A percentile compares a stretch with the other conserved stretches of the same genome.
Conservation (phyloP, 2,329 filamentous ascomycete genomes). For the Monilinia aucupariae region DNA sequence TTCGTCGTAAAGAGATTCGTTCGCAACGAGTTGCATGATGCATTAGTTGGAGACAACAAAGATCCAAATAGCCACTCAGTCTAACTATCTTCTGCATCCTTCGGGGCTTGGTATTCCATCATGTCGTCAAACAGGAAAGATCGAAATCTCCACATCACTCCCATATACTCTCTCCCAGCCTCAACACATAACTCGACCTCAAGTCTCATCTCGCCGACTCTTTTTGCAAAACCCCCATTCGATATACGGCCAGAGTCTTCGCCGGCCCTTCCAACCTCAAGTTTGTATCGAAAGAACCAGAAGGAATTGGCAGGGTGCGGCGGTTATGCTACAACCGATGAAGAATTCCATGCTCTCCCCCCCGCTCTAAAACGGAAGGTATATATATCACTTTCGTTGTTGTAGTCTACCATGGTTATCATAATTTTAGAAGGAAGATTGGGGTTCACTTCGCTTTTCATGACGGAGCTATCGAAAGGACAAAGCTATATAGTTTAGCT, state of each 20-base stretch:
- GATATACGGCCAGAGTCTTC: constrained; percentile 27
- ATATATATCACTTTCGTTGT: constrained; percentile 29
- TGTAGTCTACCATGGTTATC: constrained; percentile 8
- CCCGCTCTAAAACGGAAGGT: constrained; percentile 49
- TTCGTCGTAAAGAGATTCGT: constrained; percentile 14
- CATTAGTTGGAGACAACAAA: constrained; percentile 18
- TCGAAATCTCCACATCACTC: constrained; percentile 10
- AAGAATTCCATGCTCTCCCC: constrained; percentile 47
- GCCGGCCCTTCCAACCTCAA: constrained; percentile 21
- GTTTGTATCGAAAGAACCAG: constrained; percentile 31
- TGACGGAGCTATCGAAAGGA: constrained; percentile 7
- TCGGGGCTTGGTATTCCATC: constrained; percentile 7
- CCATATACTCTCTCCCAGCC: constrained; percentile 23
- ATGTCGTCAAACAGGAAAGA: constrained; percentile 13
- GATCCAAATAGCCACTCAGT: constrained; percentile 9
- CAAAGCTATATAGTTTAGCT: constrained; percentile 13
- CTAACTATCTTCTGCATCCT: constrained; percentile 9
- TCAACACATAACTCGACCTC: constrained; percentile 20
- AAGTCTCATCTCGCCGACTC: constrained; percentile 24
- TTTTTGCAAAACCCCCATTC: constrained; percentile 29
- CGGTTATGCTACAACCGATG: constrained; percentile 34
- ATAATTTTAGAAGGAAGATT: constrained; percentile 8
- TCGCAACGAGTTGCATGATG: constrained; percentile 14
- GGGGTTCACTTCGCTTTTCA: not conserved
- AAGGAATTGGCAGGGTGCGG: constrained; percentile 31